phyloP scores from a whole-genome alignment of 129 eudicot genomes.

The Scalesia atractyloides region DNA sequence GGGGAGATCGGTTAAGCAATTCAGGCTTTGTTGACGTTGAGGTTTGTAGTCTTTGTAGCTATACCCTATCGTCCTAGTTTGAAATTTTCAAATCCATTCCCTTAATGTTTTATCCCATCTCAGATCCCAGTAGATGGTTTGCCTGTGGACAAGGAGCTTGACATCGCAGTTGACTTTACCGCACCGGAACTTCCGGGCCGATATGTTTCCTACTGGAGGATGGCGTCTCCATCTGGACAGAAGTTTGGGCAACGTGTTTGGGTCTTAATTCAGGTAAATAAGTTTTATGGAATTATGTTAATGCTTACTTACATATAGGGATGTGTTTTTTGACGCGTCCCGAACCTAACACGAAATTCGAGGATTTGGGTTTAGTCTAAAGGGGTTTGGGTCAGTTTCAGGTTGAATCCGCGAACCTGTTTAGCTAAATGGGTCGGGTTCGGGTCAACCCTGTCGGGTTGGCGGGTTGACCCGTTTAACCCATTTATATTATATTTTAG shows the following conservation, averaged over 20 bases:
- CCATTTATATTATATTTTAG: too few species aligned
- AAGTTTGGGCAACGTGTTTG: constrained; percentile 96
- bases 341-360: too few species aligned
- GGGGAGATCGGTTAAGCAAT: constrained; percentile 72
- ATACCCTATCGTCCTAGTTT: not conserved
- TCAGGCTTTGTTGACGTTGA: constrained; percentile 52
- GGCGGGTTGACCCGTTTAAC: too few species aligned
- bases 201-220: constrained; percentile 86
- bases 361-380: too few species aligned
- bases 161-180: constrained; percentile 73
- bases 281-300: not conserved
- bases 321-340: too few species aligned
- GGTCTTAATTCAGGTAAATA: constrained; percentile 82
- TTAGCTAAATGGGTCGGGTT: too few species aligned
- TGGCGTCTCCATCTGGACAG: constrained; percentile 86
- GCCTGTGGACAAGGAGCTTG: constrained; percentile 56
- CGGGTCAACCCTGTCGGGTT: too few species aligned
- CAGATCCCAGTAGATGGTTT: constrained; percentile 71
- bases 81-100: not conserved
- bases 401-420: too few species aligned
- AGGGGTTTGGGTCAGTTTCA: too few species aligned
- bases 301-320: not conserved
- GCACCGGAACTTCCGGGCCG: constrained; percentile 83
- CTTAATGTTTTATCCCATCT: not conserved
- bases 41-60: constrained; percentile 36